These are phyloP conservation scores for Backusella circina DNA, from an alignment of 192 early-diverging fungal species.

Conservation along the genomic window DNA sequence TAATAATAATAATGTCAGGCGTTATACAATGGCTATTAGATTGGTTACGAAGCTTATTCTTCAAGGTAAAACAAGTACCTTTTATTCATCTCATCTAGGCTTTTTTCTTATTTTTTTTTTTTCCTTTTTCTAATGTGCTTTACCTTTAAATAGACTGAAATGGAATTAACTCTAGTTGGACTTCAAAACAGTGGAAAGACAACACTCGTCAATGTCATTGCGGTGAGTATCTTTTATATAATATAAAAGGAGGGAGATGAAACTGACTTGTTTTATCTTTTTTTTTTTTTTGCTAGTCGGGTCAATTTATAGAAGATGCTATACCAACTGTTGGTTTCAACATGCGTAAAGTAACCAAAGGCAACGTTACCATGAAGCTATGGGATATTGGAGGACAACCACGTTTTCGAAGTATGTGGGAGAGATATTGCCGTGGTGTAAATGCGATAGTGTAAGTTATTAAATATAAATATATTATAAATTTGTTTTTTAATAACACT, in stretches of 20 bases:
- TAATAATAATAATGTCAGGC: slow-evolving; percentile 42
- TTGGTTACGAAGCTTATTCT: slow-evolving; percentile 81
- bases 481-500: not conserved
- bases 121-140: no score
- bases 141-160: slow-evolving; percentile 56
- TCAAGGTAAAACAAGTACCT: slow-evolving; percentile 52
- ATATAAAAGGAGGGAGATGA: not conserved
- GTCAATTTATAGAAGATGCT: slow-evolving; percentile 81
- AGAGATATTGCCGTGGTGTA: slow-evolving; percentile 84
- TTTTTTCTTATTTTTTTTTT: no score
- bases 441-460: slow-evolving; percentile 91
- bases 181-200: slow-evolving; percentile 88
- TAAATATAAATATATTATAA: not conserved
- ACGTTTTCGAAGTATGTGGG: slow-evolving; percentile 97
- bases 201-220: slow-evolving; percentile 83
- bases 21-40: slow-evolving; percentile 55
- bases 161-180: slow-evolving; percentile 86
- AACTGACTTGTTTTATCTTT: not conserved
- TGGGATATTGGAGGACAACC: slow-evolving; percentile 99
- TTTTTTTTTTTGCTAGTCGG: slow-evolving; percentile 43
- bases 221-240: slow-evolving; percentile 49
- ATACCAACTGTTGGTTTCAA: slow-evolving; percentile 99
- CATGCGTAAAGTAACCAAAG: slow-evolving; percentile 93
- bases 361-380: slow-evolving; percentile 96
- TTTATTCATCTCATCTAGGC: not conserved